Evolutionary conservation across 2,329 filamentous ascomycete species (phyloP), one percentile per base, ranked within the genome.

Genomic region (Colletotrichum orbiculare): DNA sequence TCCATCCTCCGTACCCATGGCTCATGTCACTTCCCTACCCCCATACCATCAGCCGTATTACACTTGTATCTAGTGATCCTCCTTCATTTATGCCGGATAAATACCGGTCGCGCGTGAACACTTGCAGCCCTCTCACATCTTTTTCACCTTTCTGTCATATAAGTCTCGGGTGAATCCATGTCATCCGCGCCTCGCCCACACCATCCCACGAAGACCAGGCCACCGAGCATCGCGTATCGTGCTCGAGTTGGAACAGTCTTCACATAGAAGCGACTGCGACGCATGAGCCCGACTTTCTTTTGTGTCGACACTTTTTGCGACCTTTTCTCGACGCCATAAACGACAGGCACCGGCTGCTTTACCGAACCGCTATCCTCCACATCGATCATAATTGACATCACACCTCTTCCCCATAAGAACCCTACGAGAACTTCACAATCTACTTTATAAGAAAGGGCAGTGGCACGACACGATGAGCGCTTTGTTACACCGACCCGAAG

Each of bases 31-130:
- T 54, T 37, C 61, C 59, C 41, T 53, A 53, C 35, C 34, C 57
- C 60, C 53, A n/a, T 54, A 25, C 25, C 34, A 43, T 15, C 41
- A 37, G 15, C 48, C 17, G 57, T 66, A 53, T 47, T 49, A 17
- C 42, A 15, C 47, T 25, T 41, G 45, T 54, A 37, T 17, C 25
- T 41, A 66, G 45, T 59, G 49, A 56, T 54, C 43, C 42, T 48
- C 57, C 50, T 67, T 71, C 68, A 71, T 72, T 69, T 70, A 64
- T 54, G 42, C 50, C 72, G 73, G 73, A 47, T 74, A 73, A 74
- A 72, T 67, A 46, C 74, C 70, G 70, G 63, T 69, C 60, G 63
- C 67, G 54, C 34, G 62, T 61, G 58, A 67, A 56, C 50, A 59
- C 58, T 55, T 42, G 47, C 54, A 46, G 25, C 25, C 25, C 25